phyloP scores from a whole-genome alignment of 2,329 filamentous ascomycete genomes.

The Ambrosiella beaveri region DNA sequence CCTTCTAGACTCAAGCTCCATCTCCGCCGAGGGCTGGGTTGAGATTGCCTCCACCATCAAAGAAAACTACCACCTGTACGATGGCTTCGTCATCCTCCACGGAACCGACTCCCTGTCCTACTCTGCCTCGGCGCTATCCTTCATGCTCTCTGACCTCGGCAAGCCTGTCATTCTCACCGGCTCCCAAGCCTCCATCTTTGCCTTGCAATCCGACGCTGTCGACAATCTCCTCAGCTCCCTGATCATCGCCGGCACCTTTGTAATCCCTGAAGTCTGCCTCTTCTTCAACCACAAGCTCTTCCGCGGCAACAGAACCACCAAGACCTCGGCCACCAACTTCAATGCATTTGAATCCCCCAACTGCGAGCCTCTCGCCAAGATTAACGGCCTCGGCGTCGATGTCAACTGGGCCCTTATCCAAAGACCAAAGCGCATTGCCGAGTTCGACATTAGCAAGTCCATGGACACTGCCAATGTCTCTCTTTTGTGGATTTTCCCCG shows the following conservation, averaged over 20 bases:
- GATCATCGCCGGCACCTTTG: constrained; percentile 80
- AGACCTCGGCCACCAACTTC: constrained; percentile 73
- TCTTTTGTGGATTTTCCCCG: constrained; percentile 77
- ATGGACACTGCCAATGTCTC: constrained; percentile 80
- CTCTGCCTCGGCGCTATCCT: constrained; percentile 76
- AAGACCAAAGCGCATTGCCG: constrained; percentile 54
- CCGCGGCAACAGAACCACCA: constrained; percentile 74
- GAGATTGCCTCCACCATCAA: constrained; percentile 65
- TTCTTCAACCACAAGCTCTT: constrained; percentile 90
- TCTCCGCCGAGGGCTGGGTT: constrained; percentile 72
- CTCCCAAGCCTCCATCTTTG: constrained; percentile 71
- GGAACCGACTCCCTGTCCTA: constrained; percentile 83
- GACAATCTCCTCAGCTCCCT: constrained; percentile 79
- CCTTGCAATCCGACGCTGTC: constrained; percentile 77
- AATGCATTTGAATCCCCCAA: constrained; percentile 84
- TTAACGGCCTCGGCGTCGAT: constrained; percentile 63
- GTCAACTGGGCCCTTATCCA: constrained; percentile 67
- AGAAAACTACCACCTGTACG: constrained; percentile 74
- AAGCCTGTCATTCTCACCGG: constrained; percentile 83
- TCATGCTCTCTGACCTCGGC: constrained; percentile 80
- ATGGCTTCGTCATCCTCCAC: constrained; percentile 81
- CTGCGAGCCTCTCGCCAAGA: constrained; percentile 59
- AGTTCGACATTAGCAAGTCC: constrained; percentile 56
- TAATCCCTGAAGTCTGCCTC: constrained; percentile 81
- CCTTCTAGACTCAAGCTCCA: constrained; percentile 76